A percentile compares a stretch with the other conserved stretches of the same genome.
Conservation (phyloP, 345 rosid genomes). For the Pistacia vera region DNA sequence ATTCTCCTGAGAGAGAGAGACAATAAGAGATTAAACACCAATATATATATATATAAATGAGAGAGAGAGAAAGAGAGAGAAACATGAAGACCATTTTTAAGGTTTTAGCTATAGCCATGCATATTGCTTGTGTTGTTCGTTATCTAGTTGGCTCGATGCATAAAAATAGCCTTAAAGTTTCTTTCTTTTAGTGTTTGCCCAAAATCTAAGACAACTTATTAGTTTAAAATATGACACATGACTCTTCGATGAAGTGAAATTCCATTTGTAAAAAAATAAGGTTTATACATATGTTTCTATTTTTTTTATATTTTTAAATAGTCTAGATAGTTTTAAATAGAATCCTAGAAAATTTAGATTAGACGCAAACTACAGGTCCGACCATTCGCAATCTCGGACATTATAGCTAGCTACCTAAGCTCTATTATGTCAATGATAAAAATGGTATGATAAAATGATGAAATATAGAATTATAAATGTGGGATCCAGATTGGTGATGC, state of each 20-base stretch:
- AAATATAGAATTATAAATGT: slow-evolving; percentile 18
- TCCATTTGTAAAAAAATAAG: slow-evolving; percentile 28
- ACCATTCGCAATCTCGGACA: too few relatives aligned
- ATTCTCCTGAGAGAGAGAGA: slow-evolving; percentile 26
- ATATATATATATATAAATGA: not conserved
- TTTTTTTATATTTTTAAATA: too few relatives aligned
- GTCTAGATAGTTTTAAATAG: too few relatives aligned
- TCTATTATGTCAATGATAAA: not conserved
- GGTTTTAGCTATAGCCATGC: slow-evolving; percentile 5
- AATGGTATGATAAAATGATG: slow-evolving; percentile 24
- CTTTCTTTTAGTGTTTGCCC: slow-evolving; percentile 31
- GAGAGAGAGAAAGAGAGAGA: slow-evolving; percentile 23
- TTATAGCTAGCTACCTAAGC: too few relatives aligned
- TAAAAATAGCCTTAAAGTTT: slow-evolving; percentile 49
- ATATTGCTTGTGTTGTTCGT: not conserved
- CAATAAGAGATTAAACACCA: not conserved
- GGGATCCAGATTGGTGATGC: slow-evolving; percentile 39
- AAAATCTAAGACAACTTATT: slow-evolving; percentile 38
- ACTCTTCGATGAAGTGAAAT: slow-evolving; percentile 48
- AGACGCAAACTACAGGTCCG: too few relatives aligned
- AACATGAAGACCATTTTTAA: slow-evolving; percentile 2
- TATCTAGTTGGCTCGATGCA: not conserved
- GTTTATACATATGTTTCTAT: too few relatives aligned
- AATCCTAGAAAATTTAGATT: too few relatives aligned
- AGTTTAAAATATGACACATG: slow-evolving; percentile 18